Conservation (phyloP, 768 basidiomycete genomes). For the Kwoniella europaea region DNA sequence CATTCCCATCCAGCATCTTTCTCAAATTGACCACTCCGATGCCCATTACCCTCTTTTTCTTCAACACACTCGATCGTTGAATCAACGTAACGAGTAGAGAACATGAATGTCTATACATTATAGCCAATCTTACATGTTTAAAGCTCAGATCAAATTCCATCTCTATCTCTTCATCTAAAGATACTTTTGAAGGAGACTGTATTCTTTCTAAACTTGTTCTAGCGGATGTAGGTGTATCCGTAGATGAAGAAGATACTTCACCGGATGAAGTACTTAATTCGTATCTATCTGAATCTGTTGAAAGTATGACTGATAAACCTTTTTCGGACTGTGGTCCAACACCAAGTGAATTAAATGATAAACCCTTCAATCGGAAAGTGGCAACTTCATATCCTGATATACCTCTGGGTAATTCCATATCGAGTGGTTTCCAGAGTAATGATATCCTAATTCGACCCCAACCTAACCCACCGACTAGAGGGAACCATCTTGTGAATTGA, state of each 20-base stretch:
- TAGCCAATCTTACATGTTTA: conserved; percentile 45
- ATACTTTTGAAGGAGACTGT: neutral
- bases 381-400: conserved; percentile 55
- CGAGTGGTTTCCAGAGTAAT: conserved; percentile 57
- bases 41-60: conserved; percentile 48
- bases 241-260: conserved; percentile 5
- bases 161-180: conserved; percentile 15
- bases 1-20: conserved; percentile 27
- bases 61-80: conserved; percentile 34
- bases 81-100: conserved; percentile 51
- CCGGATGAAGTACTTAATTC: conserved; percentile 20
- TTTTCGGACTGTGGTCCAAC: conserved; percentile 23
- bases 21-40: conserved; percentile 45
- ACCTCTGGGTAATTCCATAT: conserved; percentile 49
- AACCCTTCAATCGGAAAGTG: conserved; percentile 45
- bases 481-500: conserved; percentile 53
- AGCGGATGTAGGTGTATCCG: neutral
- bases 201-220: conserved; percentile 6
- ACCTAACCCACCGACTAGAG: conserved; percentile 55
- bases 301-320: conserved; percentile 41
- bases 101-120: conserved; percentile 57
- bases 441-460: conserved; percentile 56
- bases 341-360: conserved; percentile 34
- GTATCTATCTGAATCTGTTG: conserved; percentile 49
- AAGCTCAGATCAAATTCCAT: conserved; percentile 46